Conservation (phyloP, 2,329 filamentous ascomycete genomes). For the Stachybotrys chlorohalonatus region DNA sequence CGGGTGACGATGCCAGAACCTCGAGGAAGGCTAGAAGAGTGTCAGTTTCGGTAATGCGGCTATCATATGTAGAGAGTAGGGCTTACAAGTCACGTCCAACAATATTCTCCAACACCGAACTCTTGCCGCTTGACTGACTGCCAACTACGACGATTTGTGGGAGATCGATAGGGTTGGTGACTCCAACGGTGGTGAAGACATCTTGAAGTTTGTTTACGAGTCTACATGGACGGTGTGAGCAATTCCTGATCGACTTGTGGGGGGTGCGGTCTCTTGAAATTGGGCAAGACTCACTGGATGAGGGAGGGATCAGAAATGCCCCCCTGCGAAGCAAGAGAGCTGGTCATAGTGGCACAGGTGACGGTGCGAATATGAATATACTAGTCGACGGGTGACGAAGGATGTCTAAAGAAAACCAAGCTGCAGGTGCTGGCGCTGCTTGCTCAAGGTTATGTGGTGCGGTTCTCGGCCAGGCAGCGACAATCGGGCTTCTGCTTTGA, state of each 20-base stretch:
- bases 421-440: neutral
- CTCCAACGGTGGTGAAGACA: slow-evolving; percentile 96
- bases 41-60: neutral
- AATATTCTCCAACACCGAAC: slow-evolving; percentile 97
- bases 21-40: slow-evolving; percentile 66
- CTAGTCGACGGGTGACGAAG: too few relatives aligned
- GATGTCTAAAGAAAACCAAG: too few relatives aligned
- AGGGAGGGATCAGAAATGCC: slow-evolving; percentile 59
- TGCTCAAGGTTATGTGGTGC: neutral
- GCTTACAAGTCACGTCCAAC: slow-evolving; percentile 97
- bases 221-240: slow-evolving; percentile 26
- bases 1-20: slow-evolving; percentile 96
- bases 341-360: slow-evolving; percentile 19
- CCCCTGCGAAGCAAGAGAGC: slow-evolving; percentile 34
- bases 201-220: slow-evolving; percentile 99
- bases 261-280: neutral
- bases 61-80: slow-evolving; percentile 4
- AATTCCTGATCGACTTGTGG: slow-evolving; percentile 3
- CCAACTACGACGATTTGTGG: slow-evolving; percentile 97
- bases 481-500: neutral
- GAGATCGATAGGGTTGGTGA: slow-evolving; percentile 98
- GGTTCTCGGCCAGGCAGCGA: neutral
- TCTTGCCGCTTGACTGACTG: slow-evolving; percentile 98
- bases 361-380: neutral
- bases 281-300: slow-evolving; percentile 42